Evolutionary conservation across 2,329 filamentous ascomycete species (phyloP).

Genomic region (Fusarium sp.): DNA sequence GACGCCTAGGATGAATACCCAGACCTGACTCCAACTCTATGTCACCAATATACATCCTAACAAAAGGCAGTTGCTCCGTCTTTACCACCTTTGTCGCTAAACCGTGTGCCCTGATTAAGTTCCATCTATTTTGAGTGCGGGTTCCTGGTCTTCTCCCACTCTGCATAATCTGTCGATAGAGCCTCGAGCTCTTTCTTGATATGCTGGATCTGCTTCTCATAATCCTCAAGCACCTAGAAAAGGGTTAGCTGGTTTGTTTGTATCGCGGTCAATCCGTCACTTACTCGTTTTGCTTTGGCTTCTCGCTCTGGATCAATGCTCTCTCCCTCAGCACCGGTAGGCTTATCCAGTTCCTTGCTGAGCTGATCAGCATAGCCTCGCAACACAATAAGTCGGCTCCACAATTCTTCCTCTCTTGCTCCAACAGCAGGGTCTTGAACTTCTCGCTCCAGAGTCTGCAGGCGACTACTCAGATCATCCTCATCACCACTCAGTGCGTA

Average conservation of each 20-base stretch:
- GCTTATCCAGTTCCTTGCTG: slow-evolving; percentile 77
- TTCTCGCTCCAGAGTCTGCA: slow-evolving; percentile 73
- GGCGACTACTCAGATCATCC: slow-evolving; percentile 78
- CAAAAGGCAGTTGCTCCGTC: slow-evolving; percentile 18
- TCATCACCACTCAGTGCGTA: slow-evolving; percentile 84
- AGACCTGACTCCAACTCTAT: slow-evolving; percentile 36
- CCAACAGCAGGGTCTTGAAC: slow-evolving; percentile 79
- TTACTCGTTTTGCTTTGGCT: slow-evolving; percentile 78
- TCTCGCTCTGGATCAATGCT: slow-evolving; percentile 76
- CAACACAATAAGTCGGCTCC: slow-evolving; percentile 81
- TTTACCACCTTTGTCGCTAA: background rate
- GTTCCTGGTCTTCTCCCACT: slow-evolving; percentile 64
- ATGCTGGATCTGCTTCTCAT: slow-evolving; percentile 81
- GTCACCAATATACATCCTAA: slow-evolving; percentile 32
- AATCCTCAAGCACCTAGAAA: slow-evolving; percentile 77
- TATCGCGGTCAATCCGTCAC: slow-evolving; percentile 32
- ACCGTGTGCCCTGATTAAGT: slow-evolving; percentile 1
- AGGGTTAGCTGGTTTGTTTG: slow-evolving; percentile 19
- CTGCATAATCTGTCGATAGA: slow-evolving; percentile 65
- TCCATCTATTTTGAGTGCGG: slow-evolving; percentile 48
- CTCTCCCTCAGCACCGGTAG: slow-evolving; percentile 65
- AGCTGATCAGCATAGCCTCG: slow-evolving; percentile 77
- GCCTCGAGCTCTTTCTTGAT: slow-evolving; percentile 77
- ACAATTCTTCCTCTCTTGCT: slow-evolving; percentile 84
- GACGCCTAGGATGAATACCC: slow-evolving; percentile 38